Evolutionary conservation across 805 yeast species (phyloP), one percentile per base, ranked within the genome.

Genomic region (Saturnispora sanitii): DNA sequence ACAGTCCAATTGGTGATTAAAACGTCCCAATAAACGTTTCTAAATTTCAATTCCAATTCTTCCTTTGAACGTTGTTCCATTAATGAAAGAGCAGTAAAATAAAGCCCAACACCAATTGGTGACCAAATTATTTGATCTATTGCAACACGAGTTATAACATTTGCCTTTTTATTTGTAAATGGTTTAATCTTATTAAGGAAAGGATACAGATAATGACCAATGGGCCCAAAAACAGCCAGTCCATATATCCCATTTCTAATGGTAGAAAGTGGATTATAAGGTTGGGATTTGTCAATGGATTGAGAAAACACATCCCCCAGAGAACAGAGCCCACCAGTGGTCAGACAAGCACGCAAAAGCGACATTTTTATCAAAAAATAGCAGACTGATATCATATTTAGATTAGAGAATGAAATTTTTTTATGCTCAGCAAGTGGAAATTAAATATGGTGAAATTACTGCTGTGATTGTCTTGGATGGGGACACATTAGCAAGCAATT

Each of bases 51-150:
- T 39, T 57, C 53, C 13, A 77, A 64, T 18, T 64, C 65, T 0
- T 56, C 56, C 4, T 60, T 29, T 0, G 71, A 54, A 36, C 69
- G 63, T 12, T 71, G 69, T 54, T 85, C 92, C 66, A 88, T 56
- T 3, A 75, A 29, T 0, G 88, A 70, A 78, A 86, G 79, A 31
- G 72, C 66, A 1, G 75, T 53, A 53, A 69, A 86, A 58, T 85
- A 88, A 37, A 82, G 55, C 2, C 90, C 88, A 7, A 87, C 72
- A 3, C 79, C 75, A 11, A 81, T 51, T 2, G 96, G 96, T 0
- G 95, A 85, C 70, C 85, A 85, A 0, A 69, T 45, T 21, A 73
- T 51, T 55, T 87, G 96, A 59, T 88, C 96, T 6, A 72, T 68
- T 0, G 71, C 69, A 13, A 82, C 86, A 37, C 85, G 61, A 8